Conservation (phyloP, 2,329 filamentous ascomycete species). For the Rhynchosporium secalis region DNA sequence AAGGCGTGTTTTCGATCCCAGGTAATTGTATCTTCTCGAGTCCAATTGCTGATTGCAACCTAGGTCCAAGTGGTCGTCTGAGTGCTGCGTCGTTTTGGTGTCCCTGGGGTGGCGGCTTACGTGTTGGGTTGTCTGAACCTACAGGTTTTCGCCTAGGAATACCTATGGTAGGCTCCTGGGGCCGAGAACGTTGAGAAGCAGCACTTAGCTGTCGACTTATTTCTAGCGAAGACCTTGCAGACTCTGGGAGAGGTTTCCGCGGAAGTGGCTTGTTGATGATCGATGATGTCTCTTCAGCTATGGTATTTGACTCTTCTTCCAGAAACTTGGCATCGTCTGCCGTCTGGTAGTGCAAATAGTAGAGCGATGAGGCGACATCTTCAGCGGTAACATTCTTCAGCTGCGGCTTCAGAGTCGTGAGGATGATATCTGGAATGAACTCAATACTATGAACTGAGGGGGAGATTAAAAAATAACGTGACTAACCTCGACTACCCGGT, state of each 20-base stretch:
- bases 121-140: constrained; percentile 14
- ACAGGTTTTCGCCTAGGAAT: constrained; percentile 24
- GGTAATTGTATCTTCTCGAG: constrained; percentile 26
- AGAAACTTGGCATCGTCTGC: constrained; percentile 54
- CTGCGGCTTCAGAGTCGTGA: constrained; percentile 86
- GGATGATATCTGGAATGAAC: constrained; percentile 38
- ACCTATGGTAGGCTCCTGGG: neutral
- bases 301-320: constrained; percentile 25
- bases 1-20: constrained; percentile 24
- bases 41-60: constrained; percentile 22
- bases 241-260: constrained; percentile 38
- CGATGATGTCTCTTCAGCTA: constrained; percentile 18
- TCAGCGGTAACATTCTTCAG: constrained; percentile 85
- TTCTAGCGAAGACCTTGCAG: constrained; percentile 32
- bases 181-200: neutral
- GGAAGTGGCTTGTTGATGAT: constrained; percentile 31
- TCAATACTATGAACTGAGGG: constrained; percentile 17
- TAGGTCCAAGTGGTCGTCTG: constrained; percentile 28
- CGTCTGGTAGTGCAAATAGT: constrained; percentile 81
- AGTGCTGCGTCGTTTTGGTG: neutral
- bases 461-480: constrained; percentile 11
- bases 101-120: neutral
- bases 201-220: constrained; percentile 9
- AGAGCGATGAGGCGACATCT: constrained; percentile 84
- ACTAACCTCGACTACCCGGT: constrained; percentile 80